Conservation (phyloP, 2,329 filamentous ascomycete species). For the Ascochyta rabiei region DNA sequence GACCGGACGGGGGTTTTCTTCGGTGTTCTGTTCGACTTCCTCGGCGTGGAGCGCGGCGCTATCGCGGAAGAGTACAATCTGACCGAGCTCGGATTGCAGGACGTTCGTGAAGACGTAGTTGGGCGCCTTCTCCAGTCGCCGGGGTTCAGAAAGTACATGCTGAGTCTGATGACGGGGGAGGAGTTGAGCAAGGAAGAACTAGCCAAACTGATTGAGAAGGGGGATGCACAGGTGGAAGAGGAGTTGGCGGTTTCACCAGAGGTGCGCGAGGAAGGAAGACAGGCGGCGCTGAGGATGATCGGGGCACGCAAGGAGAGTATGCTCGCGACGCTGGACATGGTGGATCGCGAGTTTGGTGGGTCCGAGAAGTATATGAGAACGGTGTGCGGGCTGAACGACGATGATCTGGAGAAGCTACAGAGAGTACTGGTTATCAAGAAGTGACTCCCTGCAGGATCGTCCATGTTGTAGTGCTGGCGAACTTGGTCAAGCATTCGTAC, state of each 20-base stretch:
- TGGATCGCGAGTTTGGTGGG: slow-evolving; percentile 66
- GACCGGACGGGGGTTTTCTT: slow-evolving; percentile 76
- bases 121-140: slow-evolving; percentile 54
- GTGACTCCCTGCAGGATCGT: slow-evolving; percentile 9
- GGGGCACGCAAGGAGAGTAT: slow-evolving; percentile 58
- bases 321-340: slow-evolving; percentile 57
- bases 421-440: slow-evolving; percentile 28
- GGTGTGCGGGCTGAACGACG: slow-evolving; percentile 62
- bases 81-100: slow-evolving; percentile 65
- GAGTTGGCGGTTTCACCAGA: slow-evolving; percentile 51
- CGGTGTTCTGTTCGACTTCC: slow-evolving; percentile 68
- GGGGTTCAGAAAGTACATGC: slow-evolving; percentile 35
- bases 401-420: slow-evolving; percentile 59
- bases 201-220: slow-evolving; percentile 50
- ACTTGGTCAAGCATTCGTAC: not conserved
- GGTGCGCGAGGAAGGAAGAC: slow-evolving; percentile 28
- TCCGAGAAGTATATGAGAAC: slow-evolving; percentile 67
- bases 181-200: slow-evolving; percentile 55
- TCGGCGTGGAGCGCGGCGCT: slow-evolving; percentile 65
- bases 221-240: slow-evolving; percentile 24
- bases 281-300: slow-evolving; percentile 44
- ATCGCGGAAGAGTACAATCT: slow-evolving; percentile 70
- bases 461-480: not conserved
- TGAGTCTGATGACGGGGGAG: slow-evolving; percentile 15
- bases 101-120: slow-evolving; percentile 54